Evolutionary conservation across 306 rosid genomes (phyloP), one percentile per base, ranked within the genome.

Genomic region (barrel medic (Medicago truncatula)): DNA sequence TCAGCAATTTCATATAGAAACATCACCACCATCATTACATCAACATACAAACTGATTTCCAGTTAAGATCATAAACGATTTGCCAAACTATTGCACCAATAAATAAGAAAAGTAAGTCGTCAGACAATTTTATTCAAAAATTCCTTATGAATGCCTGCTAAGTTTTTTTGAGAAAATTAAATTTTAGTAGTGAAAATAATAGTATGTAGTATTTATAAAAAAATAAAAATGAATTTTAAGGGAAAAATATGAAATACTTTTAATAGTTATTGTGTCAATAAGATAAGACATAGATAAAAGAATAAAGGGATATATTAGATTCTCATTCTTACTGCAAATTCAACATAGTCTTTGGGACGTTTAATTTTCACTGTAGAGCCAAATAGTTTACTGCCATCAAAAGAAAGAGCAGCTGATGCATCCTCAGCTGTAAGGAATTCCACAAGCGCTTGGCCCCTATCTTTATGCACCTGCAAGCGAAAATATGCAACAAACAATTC

Each of bases 391-490:
- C 80, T 79, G 14, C 93, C 97, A 80, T 90, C 96, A 88, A 96
- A 92, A 74, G 92, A 85, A 83, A 96, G 93, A 62, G 99, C 98
- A 23, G 90, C 84, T 63, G 89, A 84, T 54, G 99, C 99, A 82
- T 92, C 92, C 86, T 90, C 96, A 20, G 92, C 89, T 9, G 98
- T 96, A 74, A 96, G 96, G 85, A 96, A 96, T 68, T 96, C 99
- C 40, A 90, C 88, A 75, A 88, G 89, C 43, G 99, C 99, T 83
- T 92, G 99, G 15, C 91, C 89, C 79, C 74, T 86, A 63, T 92
- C 97, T 77, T 86, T 89, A 88, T 89, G 88, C 73, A 92, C 79
- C 99, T 92, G 96, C 86, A 83, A 83, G 70, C 14, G 13, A 82
- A 71, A 25, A 81, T 65, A 80, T 71, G 64, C 71, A 73, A 81